Evolutionary conservation across 345 rosid species (phyloP).

Genomic region (Combretum micranthum): DNA sequence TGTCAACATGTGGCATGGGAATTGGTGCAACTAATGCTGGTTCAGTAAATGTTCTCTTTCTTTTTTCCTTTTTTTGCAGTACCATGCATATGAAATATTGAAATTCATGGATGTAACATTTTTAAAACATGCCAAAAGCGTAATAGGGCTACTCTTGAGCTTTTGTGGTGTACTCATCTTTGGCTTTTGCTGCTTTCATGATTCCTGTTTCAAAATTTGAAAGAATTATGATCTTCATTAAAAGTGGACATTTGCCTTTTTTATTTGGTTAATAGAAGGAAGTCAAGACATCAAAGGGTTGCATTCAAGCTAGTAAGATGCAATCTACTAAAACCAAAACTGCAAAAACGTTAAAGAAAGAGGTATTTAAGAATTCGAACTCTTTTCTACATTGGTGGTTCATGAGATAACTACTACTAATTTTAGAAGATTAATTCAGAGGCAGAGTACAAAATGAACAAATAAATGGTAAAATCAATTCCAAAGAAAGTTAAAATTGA

Average conservation of each 20-base stretch:
- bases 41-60: slow-evolving; percentile 23
- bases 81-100: background rate
- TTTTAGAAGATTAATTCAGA: background rate
- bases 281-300: slow-evolving; percentile 30
- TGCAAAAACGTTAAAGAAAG: slow-evolving; percentile 38
- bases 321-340: slow-evolving; percentile 14
- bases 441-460: no score
- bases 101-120: background rate
- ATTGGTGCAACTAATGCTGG: slow-evolving; percentile 47
- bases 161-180: background rate
- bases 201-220: no score
- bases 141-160: background rate
- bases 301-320: slow-evolving; percentile 20
- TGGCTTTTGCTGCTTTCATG: background rate
- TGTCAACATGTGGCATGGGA: slow-evolving; percentile 34
- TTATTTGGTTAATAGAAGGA: slow-evolving; percentile 24
- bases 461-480: no score
- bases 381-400: no score
- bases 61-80: background rate
- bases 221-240: background rate
- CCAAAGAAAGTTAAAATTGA: no score
- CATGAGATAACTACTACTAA: slow-evolving; percentile 6
- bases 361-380: slow-evolving; percentile 26
- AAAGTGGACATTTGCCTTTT: background rate
- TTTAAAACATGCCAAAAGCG: background rate